These are phyloP conservation scores for Fusarium drepaniforme DNA, from an alignment of 2,329 filamentous ascomycete genomes.

Conservation along the genomic window DNA sequence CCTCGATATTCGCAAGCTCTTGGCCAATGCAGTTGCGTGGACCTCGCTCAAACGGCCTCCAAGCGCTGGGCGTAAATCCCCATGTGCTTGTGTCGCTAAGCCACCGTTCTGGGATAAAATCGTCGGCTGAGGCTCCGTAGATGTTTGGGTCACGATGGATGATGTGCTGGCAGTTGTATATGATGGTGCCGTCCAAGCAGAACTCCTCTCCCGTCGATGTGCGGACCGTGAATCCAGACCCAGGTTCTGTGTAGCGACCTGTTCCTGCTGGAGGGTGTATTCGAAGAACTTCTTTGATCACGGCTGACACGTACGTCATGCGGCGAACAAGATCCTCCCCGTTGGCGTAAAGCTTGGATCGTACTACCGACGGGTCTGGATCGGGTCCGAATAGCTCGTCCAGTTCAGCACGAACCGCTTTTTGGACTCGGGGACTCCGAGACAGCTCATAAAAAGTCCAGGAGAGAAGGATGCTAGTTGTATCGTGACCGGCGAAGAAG, in stretches of 20 bases:
- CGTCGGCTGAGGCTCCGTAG: neutral
- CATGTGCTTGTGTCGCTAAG: neutral
- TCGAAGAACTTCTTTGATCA: slow-evolving; percentile 54
- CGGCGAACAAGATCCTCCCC: slow-evolving; percentile 40
- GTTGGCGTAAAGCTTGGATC: neutral
- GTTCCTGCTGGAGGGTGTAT: slow-evolving; percentile 51
- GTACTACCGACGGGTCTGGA: neutral
- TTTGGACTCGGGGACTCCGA: slow-evolving; percentile 44
- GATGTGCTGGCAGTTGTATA: slow-evolving; percentile 50
- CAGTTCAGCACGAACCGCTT: slow-evolving; percentile 50
- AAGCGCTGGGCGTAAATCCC: neutral
- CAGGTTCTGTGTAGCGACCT: slow-evolving; percentile 44
- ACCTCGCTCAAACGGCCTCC: slow-evolving; percentile 11
- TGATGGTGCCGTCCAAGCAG: slow-evolving; percentile 49
- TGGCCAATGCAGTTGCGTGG: slow-evolving; percentile 10
- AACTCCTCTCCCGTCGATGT: slow-evolving; percentile 17
- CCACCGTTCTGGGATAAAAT: neutral
- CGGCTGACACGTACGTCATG: slow-evolving; percentile 52
- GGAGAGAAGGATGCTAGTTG: slow-evolving; percentile 52
- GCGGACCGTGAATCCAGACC: slow-evolving; percentile 27
- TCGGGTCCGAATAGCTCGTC: slow-evolving; percentile 33
- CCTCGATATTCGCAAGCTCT: slow-evolving; percentile 7
- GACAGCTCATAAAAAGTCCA: slow-evolving; percentile 54
- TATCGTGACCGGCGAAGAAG: slow-evolving; percentile 57
- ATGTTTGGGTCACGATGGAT: slow-evolving; percentile 50